Conservation (phyloP, 352 stramenopile species). For the Globisporangium mamillatum region DNA sequence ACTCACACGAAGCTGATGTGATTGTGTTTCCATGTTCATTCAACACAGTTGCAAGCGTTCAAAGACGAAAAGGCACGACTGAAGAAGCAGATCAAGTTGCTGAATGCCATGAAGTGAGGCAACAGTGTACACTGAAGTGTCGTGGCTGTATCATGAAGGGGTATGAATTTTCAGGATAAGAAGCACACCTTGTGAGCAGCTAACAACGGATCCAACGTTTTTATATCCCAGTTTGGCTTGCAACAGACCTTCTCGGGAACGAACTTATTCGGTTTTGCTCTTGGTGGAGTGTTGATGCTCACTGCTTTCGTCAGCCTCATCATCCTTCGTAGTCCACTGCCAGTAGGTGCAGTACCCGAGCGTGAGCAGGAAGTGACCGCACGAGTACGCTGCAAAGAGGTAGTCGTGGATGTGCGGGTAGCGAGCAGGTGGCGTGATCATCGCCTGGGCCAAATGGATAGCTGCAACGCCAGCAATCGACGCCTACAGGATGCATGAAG, state of each 20-base stretch:
- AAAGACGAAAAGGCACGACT: slow-evolving; percentile 84
- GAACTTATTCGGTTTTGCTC: slow-evolving; percentile 37
- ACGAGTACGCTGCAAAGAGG: slow-evolving; percentile 78
- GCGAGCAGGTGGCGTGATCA: slow-evolving; percentile 41
- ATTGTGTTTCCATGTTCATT: background rate
- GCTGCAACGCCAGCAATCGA: slow-evolving; percentile 48
- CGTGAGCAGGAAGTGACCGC: slow-evolving; percentile 67
- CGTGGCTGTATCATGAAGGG: background rate
- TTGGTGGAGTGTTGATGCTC: slow-evolving; percentile 17
- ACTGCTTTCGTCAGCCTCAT: slow-evolving; percentile 8
- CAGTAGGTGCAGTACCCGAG: slow-evolving; percentile 80
- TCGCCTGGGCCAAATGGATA: slow-evolving; percentile 54
- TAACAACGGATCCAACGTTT: background rate
- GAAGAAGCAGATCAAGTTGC: slow-evolving; percentile 83
- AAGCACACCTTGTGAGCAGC: background rate
- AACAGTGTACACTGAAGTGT: background rate
- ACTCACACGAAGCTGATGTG: background rate
- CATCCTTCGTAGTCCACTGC: slow-evolving; percentile 58
- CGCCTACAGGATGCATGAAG: slow-evolving; percentile 26
- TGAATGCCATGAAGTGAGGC: slow-evolving; percentile 60
- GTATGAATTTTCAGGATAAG: background rate
- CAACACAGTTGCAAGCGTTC: slow-evolving; percentile 69
- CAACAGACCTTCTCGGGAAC: background rate
- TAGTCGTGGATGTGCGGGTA: slow-evolving; percentile 88
- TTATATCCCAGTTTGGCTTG: background rate